Percentiles rank a stretch among this genome's conserved stretches.
Evolutionary conservation across 305 asterid species (phyloP).

Genomic region (Nicotiana rustica): DNA sequence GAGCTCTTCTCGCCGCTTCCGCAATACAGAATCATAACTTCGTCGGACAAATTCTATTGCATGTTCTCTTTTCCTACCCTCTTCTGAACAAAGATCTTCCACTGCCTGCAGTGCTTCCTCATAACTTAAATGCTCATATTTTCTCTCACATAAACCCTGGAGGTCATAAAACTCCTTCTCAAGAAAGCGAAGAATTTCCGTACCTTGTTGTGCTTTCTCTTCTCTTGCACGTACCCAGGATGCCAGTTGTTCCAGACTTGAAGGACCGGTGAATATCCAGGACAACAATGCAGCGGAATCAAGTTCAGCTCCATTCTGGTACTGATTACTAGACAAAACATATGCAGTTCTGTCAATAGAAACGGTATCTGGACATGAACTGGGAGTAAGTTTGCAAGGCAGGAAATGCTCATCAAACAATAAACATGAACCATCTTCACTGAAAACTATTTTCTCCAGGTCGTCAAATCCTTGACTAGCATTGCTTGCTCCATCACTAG

Average conservation of each 20-base stretch:
- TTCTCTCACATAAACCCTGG: conserved; percentile 86
- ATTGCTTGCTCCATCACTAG: conserved; percentile 51
- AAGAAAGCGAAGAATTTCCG: conserved; percentile 72
- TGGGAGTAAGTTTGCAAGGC: conserved; percentile 51
- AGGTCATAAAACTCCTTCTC: conserved; percentile 85
- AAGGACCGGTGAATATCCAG: conserved; percentile 82
- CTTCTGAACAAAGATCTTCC: conserved; percentile 86
- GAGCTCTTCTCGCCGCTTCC: conserved; percentile 78
- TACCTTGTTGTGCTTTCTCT: conserved; percentile 75
- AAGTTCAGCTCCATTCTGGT: conserved; percentile 56
- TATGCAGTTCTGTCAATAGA: conserved; percentile 45
- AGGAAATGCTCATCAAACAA: conserved; percentile 74
- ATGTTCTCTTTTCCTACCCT: conserved; percentile 81
- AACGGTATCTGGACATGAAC: conserved; percentile 47
- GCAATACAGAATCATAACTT: conserved; percentile 80
- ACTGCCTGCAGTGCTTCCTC: conserved; percentile 89
- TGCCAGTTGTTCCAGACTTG: conserved; percentile 74
- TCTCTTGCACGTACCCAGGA: conserved; percentile 71
- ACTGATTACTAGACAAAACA: conserved; percentile 49
- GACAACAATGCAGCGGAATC: conserved; percentile 85
- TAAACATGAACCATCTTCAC: conserved; percentile 69
- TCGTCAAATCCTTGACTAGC: conserved; percentile 52
- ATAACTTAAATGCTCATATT: conserved; percentile 78
- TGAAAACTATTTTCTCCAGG: conserved; percentile 67
- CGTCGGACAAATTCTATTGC: conserved; percentile 52